Base-by-base conservation (phyloP, 805 yeast genomes). In the Candida insectalens region DNA sequence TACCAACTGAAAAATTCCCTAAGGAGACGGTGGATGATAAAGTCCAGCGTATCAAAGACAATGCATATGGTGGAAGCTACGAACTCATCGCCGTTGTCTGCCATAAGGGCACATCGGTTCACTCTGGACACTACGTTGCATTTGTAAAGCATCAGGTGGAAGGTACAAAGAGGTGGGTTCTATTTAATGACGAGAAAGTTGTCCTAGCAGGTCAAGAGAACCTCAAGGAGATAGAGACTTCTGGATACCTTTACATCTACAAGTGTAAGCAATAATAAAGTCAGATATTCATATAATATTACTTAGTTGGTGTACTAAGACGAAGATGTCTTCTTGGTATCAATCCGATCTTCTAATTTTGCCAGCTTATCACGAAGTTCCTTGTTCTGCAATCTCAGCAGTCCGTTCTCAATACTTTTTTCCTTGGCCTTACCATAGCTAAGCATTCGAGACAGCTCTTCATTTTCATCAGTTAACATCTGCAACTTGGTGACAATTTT, bases 101-200 rank as follows among this genome's bases (percentile, higher is more conserved):
- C 51, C 96, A 87, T 55, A 88, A 87, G 53, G 96, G 96, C 6
- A 65, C 75, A 2, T 80, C 94, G 9, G 80, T 84, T 1, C 95
- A 88, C 44, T 83, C 95, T 0, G 96, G 96, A 1, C 96, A 87
- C 53, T 87, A 87, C 54, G 96, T 88, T 27, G 83, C 78, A 1
- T 87, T 81, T 47, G 62, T 83, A 21, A 69, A 64, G 36, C 70
- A 72, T 38, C 36, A 55, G 2, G 46, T 62, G 5, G 59, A 60
- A 2, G 67, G 62, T 2, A 52, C 46, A 34, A 50, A 41, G 9
- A 59, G 63, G 34, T 85, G 95, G 95, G 78, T 80, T 2, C 60
- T 87, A 28, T 88, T 75, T 59, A 87, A 87, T 50, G 96, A 87
- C 51, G 96, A 87, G 46, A 85, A 84, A 55, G 94, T 87, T 3